Evolutionary conservation across 305 asterid species (phyloP).

Genomic region (Solanum hybrid): DNA sequence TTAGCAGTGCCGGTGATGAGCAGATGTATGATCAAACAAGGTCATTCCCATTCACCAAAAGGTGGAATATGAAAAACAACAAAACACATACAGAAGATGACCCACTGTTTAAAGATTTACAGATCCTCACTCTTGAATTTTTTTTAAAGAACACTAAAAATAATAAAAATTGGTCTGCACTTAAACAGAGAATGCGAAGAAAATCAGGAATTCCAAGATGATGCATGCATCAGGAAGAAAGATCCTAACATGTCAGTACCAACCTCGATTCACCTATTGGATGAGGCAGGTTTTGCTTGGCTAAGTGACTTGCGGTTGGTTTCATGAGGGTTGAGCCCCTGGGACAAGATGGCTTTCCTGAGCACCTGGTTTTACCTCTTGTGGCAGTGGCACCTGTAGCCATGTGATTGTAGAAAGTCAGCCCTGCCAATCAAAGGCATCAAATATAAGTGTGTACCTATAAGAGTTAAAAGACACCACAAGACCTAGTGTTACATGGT

Average conservation of each 20-base stretch:
- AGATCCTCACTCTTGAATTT: not conserved
- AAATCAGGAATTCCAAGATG: not conserved
- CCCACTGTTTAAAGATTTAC: not conserved
- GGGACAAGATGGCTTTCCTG: constrained; percentile 41
- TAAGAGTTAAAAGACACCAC: not conserved
- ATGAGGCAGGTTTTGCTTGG: constrained; percentile 64
- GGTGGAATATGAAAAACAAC: not conserved
- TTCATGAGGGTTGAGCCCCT: constrained; percentile 90
- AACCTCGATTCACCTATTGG: constrained; percentile 26
- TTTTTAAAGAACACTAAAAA: not conserved
- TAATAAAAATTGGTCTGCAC: not conserved
- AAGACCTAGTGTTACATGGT: not conserved
- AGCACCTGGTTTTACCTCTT: constrained; percentile 32
- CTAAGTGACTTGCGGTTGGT: constrained; percentile 92
- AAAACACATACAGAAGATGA: not conserved
- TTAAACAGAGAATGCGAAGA: not conserved
- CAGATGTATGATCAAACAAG: not conserved
- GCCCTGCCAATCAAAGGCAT: constrained; percentile 37
- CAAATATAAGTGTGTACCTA: not conserved
- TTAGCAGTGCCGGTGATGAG: not conserved
- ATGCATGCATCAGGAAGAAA: constrained; percentile 5
- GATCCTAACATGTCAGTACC: constrained; percentile 1
- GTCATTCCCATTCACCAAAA: not conserved
- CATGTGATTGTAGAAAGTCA: constrained; percentile 43
- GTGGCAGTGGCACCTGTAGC: constrained; percentile 27